These are phyloP conservation scores for Penicillium canariense DNA, from an alignment of 495 filamentous ascomycete species.

Conservation along the genomic window DNA sequence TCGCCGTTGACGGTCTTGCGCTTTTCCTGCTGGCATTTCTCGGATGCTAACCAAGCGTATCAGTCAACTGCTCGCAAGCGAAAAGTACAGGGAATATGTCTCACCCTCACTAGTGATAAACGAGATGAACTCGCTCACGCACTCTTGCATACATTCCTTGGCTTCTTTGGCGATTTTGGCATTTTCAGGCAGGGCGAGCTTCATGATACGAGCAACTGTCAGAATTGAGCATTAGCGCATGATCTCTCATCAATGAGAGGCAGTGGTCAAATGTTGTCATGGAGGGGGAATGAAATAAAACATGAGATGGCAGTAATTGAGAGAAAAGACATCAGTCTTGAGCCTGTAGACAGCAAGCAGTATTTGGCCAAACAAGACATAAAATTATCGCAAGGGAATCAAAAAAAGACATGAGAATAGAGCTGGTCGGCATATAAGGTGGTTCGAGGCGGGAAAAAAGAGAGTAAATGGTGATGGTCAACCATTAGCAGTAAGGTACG, in stretches of 20 bases:
- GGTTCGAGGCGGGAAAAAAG: constrained; percentile 19
- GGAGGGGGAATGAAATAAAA: not conserved
- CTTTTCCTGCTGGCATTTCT: constrained; percentile 99
- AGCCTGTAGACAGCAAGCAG: not conserved
- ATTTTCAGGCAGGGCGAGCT: constrained; percentile 92
- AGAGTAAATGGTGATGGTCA: constrained; percentile 31
- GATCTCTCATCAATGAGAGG: not conserved
- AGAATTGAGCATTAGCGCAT: constrained; percentile 78
- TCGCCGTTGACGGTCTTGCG: constrained; percentile 98
- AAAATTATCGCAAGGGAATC: not conserved
- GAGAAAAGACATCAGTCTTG: not conserved
- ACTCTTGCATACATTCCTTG: constrained; percentile 99
- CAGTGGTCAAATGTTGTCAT: not conserved
- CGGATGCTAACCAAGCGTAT: constrained; percentile 67
- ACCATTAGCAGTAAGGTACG: constrained; percentile 53
- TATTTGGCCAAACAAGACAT: no score
- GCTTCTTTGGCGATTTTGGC: constrained; percentile 99
- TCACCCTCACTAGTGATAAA: constrained; percentile 99
- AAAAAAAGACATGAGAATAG: not conserved
- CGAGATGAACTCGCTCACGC: constrained; percentile 99
- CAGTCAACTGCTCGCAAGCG: not conserved
- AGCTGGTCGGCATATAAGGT: not conserved
- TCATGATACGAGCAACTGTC: constrained; percentile 99
- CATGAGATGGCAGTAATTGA: not conserved
- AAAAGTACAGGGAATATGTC: not conserved